Evolutionary conservation across 2,329 filamentous ascomycete genomes (phyloP).

Genomic region (Scedosporium minutisporum): DNA sequence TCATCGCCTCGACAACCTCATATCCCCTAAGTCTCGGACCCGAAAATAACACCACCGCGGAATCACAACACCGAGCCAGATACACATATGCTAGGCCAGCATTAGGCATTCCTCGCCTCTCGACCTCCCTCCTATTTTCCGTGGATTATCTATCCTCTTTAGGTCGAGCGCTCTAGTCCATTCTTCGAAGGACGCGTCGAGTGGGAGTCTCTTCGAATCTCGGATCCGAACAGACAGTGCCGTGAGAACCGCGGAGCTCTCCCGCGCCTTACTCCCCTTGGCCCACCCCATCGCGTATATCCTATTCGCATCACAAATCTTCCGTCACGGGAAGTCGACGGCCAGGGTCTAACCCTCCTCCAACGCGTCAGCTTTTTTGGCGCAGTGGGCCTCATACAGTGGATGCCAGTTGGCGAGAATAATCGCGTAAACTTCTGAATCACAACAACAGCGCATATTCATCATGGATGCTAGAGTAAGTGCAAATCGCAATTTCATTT

Average conservation of each 20-base stretch:
- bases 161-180: background rate
- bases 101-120: background rate
- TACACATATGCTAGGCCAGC: background rate
- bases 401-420: background rate
- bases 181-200: background rate
- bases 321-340: background rate
- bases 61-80: background rate
- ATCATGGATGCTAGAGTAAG: conserved; percentile 8
- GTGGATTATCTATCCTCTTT: background rate
- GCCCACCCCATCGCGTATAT: background rate
- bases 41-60: background rate
- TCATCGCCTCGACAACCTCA: background rate
- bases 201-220: background rate
- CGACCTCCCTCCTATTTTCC: background rate
- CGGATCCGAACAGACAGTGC: background rate
- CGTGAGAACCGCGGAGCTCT: background rate
- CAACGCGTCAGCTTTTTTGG: background rate
- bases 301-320: background rate
- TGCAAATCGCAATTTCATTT: background rate
- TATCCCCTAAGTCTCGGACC: background rate
- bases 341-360: background rate
- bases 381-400: background rate
- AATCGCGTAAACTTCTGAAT: background rate
- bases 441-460: background rate
- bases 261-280: background rate